phyloP scores from a whole-genome alignment of 495 filamentous ascomycete genomes.

The Daldinia caldariorum region DNA sequence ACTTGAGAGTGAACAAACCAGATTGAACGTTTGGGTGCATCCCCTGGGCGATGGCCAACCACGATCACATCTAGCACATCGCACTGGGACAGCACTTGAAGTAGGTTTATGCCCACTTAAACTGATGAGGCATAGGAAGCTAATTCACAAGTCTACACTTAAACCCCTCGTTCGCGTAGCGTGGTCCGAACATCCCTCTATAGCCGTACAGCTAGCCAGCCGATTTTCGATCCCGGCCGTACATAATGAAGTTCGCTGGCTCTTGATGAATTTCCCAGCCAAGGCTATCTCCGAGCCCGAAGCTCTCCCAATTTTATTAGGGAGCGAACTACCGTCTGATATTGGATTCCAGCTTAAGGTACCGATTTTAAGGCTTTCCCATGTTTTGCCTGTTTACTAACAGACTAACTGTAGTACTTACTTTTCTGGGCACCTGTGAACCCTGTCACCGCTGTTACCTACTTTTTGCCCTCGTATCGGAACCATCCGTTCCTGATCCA shows the following conservation, averaged over 20 bases:
- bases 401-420: constrained; percentile 72
- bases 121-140: constrained; percentile 9
- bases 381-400: constrained; percentile 48
- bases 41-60: constrained; percentile 71
- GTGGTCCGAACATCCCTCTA: constrained; percentile 81
- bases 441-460: constrained; percentile 89
- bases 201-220: constrained; percentile 82
- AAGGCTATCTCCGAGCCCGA: constrained; percentile 81
- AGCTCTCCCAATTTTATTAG: constrained; percentile 83
- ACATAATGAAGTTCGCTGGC: constrained; percentile 75
- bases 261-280: constrained; percentile 83
- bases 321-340: constrained; percentile 76
- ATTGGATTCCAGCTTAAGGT: constrained; percentile 87
- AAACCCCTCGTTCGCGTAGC: constrained; percentile 76
- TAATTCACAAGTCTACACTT: constrained; percentile 58
- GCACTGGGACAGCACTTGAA: constrained; percentile 61
- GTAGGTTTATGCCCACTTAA: constrained; percentile 45
- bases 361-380: constrained; percentile 20
- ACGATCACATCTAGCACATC: constrained; percentile 40
- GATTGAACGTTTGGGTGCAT: constrained; percentile 88
- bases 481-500: constrained; percentile 95
- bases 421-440: constrained; percentile 95
- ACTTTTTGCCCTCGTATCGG: constrained; percentile 91
- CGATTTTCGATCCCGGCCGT: constrained; percentile 82
- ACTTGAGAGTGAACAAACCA: constrained; percentile 83